Conservation (phyloP, 108 stramenopile species). For the Skeletonema marinoi region DNA sequence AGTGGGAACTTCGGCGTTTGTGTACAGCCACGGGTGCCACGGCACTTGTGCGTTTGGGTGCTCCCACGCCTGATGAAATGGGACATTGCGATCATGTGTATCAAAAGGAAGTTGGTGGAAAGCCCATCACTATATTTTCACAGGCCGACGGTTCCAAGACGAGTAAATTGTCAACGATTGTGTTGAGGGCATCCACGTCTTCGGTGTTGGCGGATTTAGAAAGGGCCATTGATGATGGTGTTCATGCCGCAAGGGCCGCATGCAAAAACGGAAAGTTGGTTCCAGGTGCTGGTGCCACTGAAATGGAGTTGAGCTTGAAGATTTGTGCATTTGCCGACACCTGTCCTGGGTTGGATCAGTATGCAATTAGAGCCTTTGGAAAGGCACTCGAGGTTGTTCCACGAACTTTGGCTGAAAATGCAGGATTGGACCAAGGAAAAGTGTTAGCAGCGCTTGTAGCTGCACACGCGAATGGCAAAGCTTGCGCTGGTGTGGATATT, state of each 20-base stretch:
- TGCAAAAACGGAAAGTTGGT: constrained; percentile 92
- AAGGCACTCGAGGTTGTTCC: constrained; percentile 97
- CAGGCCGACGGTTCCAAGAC: constrained; percentile 73
- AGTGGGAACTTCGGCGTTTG: constrained; percentile 97
- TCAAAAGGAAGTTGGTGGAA: constrained; percentile 90
- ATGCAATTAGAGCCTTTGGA: constrained; percentile 96
- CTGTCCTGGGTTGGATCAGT: constrained; percentile 97
- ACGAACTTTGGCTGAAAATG: constrained; percentile 94
- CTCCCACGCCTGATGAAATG: constrained; percentile 97
- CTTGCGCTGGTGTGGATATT: constrained; percentile 87
- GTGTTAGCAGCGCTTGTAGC: constrained; percentile 87
- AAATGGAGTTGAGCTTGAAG: constrained; percentile 90
- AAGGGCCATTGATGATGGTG: constrained; percentile 96
- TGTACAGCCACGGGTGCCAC: constrained; percentile 95
- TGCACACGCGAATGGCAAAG: constrained; percentile 88
- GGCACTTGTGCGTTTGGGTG: constrained; percentile 94
- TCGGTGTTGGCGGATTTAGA: constrained; percentile 95
- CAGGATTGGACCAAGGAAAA: constrained; percentile 89
- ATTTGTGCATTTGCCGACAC: constrained; percentile 85
- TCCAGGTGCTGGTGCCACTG: constrained; percentile 94
- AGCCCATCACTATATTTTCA: constrained; percentile 90
- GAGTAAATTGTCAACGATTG: constrained; percentile 89
- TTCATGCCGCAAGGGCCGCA: constrained; percentile 86
- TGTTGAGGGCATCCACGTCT: constrained; percentile 93
- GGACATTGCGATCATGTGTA: constrained; percentile 75